Conservation (phyloP, 441 rosid genomes). For the Bocquillonia castaneifolia region DNA sequence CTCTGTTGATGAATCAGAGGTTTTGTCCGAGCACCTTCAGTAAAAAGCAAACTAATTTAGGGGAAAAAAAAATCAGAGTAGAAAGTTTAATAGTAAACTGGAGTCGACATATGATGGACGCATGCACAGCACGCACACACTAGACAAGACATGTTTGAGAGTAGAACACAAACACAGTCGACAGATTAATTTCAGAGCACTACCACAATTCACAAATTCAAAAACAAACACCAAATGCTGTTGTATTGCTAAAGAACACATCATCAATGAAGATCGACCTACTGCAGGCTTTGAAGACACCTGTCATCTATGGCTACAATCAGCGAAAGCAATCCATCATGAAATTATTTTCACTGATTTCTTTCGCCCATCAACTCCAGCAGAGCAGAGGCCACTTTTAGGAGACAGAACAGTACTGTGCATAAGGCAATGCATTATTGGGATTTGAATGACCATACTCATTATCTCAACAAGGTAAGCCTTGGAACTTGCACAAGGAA, state of each 20-base stretch:
- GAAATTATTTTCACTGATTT: not conserved
- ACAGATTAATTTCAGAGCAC: not conserved
- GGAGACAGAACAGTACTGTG: not conserved
- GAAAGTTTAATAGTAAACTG: not conserved
- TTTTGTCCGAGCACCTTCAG: conserved; percentile 23
- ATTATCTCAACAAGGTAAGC: not conserved
- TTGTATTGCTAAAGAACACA: not conserved
- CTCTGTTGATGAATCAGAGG: conserved; percentile 13
- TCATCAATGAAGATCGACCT: not conserved
- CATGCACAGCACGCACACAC: not conserved
- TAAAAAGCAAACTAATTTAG: conserved; percentile 2
- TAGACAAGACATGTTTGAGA: not conserved
- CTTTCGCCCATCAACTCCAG: not conserved
- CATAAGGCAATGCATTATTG: not conserved
- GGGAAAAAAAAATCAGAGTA: not conserved
- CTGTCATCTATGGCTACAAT: not conserved
- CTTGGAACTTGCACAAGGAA: conserved; percentile 2
- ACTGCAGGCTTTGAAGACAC: not conserved
- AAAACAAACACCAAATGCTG: not conserved
- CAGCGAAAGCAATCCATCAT: not conserved
- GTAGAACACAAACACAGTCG: not conserved
- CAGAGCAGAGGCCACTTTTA: not conserved
- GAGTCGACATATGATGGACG: not conserved
- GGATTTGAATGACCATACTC: not conserved
- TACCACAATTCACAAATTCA: not conserved